Evolutionary conservation across 139 green algal genomes (phyloP), one percentile per base, ranked within the genome.

Genomic region (Eudorina sp.): DNA sequence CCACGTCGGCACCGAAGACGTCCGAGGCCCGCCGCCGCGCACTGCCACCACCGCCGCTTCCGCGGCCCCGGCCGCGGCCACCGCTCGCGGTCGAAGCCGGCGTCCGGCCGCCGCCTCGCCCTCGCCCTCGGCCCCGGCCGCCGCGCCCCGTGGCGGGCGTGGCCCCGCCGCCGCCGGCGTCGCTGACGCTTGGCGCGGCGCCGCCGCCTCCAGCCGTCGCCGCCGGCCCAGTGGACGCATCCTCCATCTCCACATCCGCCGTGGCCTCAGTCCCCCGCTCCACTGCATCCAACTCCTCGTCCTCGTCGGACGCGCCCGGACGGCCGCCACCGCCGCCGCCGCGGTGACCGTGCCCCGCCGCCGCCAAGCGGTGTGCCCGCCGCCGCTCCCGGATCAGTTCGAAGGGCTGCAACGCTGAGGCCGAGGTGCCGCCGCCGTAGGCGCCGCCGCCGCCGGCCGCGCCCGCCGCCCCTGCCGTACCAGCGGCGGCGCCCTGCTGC

Each of bases 1-100:
- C 90, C 69, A 92, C 83, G 9, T 75, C 79, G 6, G 90, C 90
- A 0, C 93, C 93, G 86, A 95, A 94, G 0, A 92, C 62, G 68
- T 60, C 62, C 25, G 38, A 48, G 34, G 53, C 53, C 25, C 6
- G 7, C 1, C 21, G 75, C n/a, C 34, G n/a, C 51, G 40, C 31
- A 3, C 34, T 11, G 75, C 19, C 11, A 3, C 73, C 74, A 29
- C 16, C 53, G 18, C 80, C 73, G 45, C 73, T 45, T 31, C 80
- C 55, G n/a, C 55, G 21, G 25, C 64, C 58, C n/a, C 60, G 48
- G 18, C 58, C 23, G 29, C 38, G 64, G 53, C 51, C 72, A 23
- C 21, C 62, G 40, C 14, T 70, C 23, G 53, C 55, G 23, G 25
- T 25, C 23, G n/a, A 34, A 51, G 36, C 21, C 64, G 73, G 8